Conservation (phyloP, 108 stramenopile genomes). For the Nannochloropsis salina region DNA sequence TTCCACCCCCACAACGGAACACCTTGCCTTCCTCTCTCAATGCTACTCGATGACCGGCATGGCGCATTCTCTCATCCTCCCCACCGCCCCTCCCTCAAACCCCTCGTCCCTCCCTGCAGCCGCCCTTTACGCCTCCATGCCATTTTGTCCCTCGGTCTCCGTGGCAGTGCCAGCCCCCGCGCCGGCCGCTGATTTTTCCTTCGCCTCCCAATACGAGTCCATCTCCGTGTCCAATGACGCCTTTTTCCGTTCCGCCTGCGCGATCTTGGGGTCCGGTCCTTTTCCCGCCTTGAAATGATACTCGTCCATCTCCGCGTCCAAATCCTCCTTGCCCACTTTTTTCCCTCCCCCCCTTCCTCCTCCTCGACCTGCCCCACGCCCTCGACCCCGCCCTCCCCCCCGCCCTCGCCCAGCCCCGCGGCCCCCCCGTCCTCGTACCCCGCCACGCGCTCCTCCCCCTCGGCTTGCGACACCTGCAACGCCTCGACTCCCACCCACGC, state of each 20-base stretch:
- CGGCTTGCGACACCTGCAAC: too few species aligned
- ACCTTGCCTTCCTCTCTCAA: too few species aligned
- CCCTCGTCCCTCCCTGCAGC: background rate
- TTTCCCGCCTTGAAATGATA: slow-evolving; percentile 21
- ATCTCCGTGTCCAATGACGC: slow-evolving; percentile 20
- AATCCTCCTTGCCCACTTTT: slow-evolving; percentile 3
- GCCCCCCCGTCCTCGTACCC: too few species aligned
- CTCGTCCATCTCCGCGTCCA: slow-evolving; percentile 14
- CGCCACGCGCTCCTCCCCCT: too few species aligned
- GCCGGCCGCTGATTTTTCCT: background rate
- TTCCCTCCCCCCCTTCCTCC: background rate
- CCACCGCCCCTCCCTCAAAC: background rate
- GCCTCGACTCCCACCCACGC: too few species aligned
- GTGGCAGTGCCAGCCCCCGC: background rate
- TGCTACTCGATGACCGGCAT: too few species aligned
- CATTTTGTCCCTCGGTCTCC: background rate
- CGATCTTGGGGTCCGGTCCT: slow-evolving; percentile 15
- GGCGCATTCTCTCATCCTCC: too few species aligned
- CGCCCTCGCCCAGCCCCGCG: too few species aligned
- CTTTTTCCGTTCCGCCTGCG: background rate
- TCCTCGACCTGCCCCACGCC: background rate
- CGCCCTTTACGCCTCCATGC: background rate
- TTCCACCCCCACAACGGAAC: too few species aligned
- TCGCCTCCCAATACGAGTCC: slow-evolving; percentile 16
- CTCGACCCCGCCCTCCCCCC: background rate